Evolutionary conservation across 2,329 filamentous ascomycete genomes (phyloP).

Genomic region (Fusarium nurragi): DNA sequence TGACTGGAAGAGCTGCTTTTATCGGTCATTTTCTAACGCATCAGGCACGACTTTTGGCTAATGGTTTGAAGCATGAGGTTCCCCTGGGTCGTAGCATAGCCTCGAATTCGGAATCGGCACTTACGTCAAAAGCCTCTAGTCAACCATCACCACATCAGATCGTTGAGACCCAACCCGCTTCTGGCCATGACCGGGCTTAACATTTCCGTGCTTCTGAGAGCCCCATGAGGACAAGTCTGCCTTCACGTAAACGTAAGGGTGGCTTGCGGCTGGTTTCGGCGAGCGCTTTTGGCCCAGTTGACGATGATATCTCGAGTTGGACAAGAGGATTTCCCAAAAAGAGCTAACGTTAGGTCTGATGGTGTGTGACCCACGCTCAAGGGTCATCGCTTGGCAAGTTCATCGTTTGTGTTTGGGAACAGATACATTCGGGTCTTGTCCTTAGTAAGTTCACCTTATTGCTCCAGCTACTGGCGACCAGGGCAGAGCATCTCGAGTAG

Average conservation of each 20-base stretch:
- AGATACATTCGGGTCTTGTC: not conserved
- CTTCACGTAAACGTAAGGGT: not conserved
- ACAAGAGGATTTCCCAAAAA: slow-evolving; percentile 1
- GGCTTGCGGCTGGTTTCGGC: not conserved
- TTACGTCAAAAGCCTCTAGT: not conserved
- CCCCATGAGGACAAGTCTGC: not conserved
- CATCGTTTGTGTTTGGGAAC: not conserved
- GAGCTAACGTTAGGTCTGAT: not conserved
- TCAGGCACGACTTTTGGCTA: not conserved
- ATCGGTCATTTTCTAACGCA: not conserved
- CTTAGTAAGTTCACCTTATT: not conserved
- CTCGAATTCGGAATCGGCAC: not conserved
- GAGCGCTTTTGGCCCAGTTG: not conserved
- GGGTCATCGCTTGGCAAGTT: not conserved
- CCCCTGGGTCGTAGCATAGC: not conserved
- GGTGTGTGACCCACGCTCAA: not conserved
- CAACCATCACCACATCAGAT: not conserved
- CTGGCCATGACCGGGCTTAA: not conserved
- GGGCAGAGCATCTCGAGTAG: fast-evolving
- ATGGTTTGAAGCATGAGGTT: not conserved
- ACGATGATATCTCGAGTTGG: not conserved
- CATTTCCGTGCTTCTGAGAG: no score
- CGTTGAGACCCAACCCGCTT: not conserved
- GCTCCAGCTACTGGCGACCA: not conserved
- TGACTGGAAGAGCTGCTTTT: not conserved